These are phyloP conservation scores for Rubia tinctorum DNA, from an alignment of 305 asterid genomes.

Conservation along the genomic window DNA sequence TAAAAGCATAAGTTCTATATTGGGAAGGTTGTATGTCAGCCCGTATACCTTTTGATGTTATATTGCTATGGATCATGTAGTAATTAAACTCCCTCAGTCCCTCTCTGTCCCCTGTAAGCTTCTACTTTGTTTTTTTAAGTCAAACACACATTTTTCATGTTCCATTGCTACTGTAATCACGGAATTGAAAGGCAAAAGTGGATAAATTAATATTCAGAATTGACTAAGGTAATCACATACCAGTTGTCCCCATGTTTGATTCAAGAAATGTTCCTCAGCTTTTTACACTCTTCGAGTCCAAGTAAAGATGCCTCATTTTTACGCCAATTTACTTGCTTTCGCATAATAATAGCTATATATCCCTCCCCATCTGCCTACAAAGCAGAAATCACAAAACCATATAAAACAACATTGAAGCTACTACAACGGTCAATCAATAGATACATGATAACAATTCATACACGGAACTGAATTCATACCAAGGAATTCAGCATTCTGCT, in stretches of 20 bases:
- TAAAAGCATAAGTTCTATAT: no score
- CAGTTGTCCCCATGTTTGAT: slow-evolving; percentile 2
- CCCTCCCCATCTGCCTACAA: slow-evolving; percentile 89
- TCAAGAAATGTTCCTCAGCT: slow-evolving; percentile 12
- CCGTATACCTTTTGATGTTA: slow-evolving; percentile 1
- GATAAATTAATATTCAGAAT: not conserved
- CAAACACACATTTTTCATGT: not conserved
- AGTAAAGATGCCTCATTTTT: slow-evolving; percentile 57
- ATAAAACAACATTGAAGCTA: not conserved
- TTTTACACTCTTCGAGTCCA: slow-evolving; percentile 9
- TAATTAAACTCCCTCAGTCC: not conserved
- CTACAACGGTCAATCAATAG: not conserved
- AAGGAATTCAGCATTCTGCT: slow-evolving; percentile 53
- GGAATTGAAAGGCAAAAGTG: not conserved
- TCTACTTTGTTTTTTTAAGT: not conserved
- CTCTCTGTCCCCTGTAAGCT: no score
- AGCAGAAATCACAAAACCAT: slow-evolving; percentile 15
- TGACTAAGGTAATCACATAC: slow-evolving; percentile 1
- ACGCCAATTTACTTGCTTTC: slow-evolving; percentile 80
- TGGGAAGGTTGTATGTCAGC: no score
- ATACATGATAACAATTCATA: not conserved
- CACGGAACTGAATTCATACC: slow-evolving; percentile 32
- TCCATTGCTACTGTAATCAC: not conserved
- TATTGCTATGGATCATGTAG: not conserved
- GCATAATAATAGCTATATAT: slow-evolving; percentile 85